Evolutionary conservation across 139 green algal genomes (phyloP).

Genomic region (Gonium pectorale): DNA sequence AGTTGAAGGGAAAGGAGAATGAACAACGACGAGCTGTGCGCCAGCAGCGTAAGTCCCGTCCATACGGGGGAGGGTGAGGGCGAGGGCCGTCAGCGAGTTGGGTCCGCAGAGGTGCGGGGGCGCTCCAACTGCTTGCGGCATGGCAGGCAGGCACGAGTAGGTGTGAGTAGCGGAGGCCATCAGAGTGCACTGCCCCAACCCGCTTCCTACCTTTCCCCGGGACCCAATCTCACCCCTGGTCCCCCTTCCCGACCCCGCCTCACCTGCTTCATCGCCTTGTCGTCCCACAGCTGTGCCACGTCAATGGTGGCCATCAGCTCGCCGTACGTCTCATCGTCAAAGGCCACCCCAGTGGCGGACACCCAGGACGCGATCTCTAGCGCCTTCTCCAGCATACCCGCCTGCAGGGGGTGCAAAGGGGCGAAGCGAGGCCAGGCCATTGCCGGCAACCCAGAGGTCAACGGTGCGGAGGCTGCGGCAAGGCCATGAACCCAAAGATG

Average conservation of each 20-base stretch:
- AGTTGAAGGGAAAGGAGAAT: too few relatives aligned
- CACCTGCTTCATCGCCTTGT: conserved; percentile 40
- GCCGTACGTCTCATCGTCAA: conserved; percentile 54
- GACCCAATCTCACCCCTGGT: background rate
- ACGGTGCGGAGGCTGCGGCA: too few relatives aligned
- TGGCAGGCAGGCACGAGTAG: background rate
- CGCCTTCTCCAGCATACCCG: conserved; percentile 63
- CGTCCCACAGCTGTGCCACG: conserved; percentile 47
- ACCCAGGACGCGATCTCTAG: conserved; percentile 61
- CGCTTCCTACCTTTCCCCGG: background rate
- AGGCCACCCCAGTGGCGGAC: conserved; percentile 33
- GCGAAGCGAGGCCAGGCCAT: too few relatives aligned
- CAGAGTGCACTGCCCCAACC: too few relatives aligned
- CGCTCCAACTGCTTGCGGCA: background rate
- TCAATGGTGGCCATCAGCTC: conserved; percentile 59
- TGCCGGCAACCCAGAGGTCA: too few relatives aligned
- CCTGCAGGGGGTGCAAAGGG: too few relatives aligned
- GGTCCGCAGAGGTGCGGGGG: background rate
- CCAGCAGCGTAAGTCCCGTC: too few relatives aligned
- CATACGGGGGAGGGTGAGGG: background rate
- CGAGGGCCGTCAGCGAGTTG: background rate
- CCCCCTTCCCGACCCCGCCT: too few relatives aligned
- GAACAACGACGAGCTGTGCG: too few relatives aligned
- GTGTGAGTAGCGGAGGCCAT: too few relatives aligned
- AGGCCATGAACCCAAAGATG: background rate